These are phyloP conservation scores for Kodamaea sp. DNA, from an alignment of 1,139 yeast species.

Conservation along the genomic window DNA sequence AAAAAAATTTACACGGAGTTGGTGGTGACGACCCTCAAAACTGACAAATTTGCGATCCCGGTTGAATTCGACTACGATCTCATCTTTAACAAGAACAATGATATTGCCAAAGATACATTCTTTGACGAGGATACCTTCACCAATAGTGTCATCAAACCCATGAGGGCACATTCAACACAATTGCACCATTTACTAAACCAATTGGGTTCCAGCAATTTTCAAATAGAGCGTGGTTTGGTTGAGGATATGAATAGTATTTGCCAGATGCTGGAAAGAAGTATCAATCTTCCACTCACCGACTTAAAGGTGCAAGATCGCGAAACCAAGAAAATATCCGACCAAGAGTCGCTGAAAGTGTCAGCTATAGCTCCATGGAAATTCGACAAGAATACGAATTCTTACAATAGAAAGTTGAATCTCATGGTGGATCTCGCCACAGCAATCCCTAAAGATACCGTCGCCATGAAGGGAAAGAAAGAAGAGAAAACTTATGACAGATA, in stretches of 20 bases:
- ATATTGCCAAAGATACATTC: slow-evolving; percentile 9
- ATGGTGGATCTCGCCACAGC: slow-evolving; percentile 9
- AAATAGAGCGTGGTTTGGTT: slow-evolving; percentile 30
- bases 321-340: not conserved
- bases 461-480: not conserved
- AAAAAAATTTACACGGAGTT: slow-evolving; percentile 18
- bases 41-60: slow-evolving; percentile 21
- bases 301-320: slow-evolving; percentile 2
- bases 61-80: slow-evolving; percentile 24
- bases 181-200: slow-evolving; percentile 21
- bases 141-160: slow-evolving; percentile 24
- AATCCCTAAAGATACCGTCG: slow-evolving; percentile 2
- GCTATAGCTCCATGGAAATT: slow-evolving; percentile 8
- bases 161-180: slow-evolving; percentile 21
- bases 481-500: slow-evolving; percentile 15
- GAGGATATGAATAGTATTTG: slow-evolving; percentile 36
- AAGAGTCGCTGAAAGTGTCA: not conserved
- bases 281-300: slow-evolving; percentile 25
- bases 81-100: slow-evolving; percentile 16
- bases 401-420: slow-evolving; percentile 7
- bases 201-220: slow-evolving; percentile 29
- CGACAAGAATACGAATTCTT: slow-evolving; percentile 2
- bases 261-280: slow-evolving; percentile 26
- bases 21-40: slow-evolving; percentile 20
- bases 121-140: slow-evolving; percentile 28